These are phyloP conservation scores for Crithidia acanthocephali DNA, from an alignment of 208 protist genomes.

Conservation along the genomic window DNA sequence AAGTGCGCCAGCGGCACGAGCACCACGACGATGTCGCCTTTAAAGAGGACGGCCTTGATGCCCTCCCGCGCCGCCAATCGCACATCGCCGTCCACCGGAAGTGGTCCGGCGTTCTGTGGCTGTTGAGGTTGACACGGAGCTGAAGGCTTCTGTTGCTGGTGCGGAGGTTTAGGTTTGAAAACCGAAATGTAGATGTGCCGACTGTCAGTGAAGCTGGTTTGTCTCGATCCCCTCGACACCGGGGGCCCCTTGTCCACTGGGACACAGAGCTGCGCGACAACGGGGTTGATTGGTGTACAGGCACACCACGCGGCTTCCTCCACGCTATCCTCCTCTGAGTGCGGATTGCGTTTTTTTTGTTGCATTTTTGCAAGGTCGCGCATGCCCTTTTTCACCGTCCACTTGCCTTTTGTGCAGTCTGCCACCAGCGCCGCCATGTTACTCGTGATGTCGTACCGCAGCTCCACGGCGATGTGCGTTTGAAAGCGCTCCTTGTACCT, in stretches of 20 bases:
- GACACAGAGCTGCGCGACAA: too few species aligned
- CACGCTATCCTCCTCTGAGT: too few species aligned
- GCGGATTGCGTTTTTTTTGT: too few species aligned
- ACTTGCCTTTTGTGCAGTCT: neutral
- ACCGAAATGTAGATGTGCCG: too few species aligned
- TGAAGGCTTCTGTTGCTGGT: neutral
- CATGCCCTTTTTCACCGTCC: neutral
- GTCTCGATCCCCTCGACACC: too few species aligned
- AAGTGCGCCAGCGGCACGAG: neutral
- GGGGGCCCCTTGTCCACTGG: too few species aligned
- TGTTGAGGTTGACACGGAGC: neutral
- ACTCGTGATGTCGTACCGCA: neutral
- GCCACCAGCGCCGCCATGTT: neutral
- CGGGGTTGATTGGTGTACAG: too few species aligned
- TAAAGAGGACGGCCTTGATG: neutral
- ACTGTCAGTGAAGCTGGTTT: too few species aligned
- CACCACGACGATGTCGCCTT: neutral
- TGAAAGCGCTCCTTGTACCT: neutral
- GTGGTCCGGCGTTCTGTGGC: neutral
- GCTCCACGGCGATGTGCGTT: constrained; percentile 2
- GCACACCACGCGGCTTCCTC: too few species aligned
- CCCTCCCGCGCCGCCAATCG: neutral
- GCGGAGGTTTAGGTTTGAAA: too few species aligned
- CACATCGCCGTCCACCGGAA: constrained; percentile 2
- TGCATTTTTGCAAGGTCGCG: neutral